Conservation (phyloP, 2,329 filamentous ascomycete genomes). For the Fusarium heterosporum region DNA sequence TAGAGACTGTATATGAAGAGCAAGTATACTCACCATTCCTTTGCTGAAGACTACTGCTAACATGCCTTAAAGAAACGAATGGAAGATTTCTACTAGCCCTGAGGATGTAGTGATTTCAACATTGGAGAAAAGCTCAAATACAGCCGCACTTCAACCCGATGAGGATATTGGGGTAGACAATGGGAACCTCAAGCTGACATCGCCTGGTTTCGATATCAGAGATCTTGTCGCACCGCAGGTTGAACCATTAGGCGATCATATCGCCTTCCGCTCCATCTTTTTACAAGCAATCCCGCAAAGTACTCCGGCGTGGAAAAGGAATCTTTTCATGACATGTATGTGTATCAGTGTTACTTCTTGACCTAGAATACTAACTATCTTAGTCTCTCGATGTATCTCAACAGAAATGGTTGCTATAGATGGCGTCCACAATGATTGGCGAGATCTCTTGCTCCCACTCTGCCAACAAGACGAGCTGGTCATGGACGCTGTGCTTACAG, state of each 20-base stretch:
- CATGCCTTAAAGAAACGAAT: conserved; percentile 6
- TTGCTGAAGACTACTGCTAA: accelerated
- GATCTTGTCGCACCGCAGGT: neutral
- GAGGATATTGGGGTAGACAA: neutral
- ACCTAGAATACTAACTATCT: accelerated
- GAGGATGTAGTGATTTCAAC: neutral
- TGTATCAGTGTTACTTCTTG: accelerated
- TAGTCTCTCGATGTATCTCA: conserved; percentile 41
- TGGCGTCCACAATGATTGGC: conserved; percentile 45
- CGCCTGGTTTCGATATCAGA: neutral
- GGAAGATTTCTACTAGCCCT: neutral
- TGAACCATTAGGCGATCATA: neutral
- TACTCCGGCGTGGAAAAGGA: conserved; percentile 29
- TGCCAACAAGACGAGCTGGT: conserved; percentile 37
- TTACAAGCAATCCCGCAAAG: conserved; percentile 24
- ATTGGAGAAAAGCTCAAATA: neutral
- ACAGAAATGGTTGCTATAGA: conserved; percentile 45
- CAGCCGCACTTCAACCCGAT: accelerated
- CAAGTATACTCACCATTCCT: accelerated
- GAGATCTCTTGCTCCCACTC: conserved; percentile 38
- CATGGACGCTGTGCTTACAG: conserved; percentile 40
- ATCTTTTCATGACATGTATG: conserved; percentile 38
- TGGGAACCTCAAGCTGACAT: neutral
- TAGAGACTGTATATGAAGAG: conserved; percentile 42
- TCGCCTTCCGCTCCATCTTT: neutral